Conservation (phyloP, 768 basidiomycete genomes). For the Clavaria fumosa region DNA sequence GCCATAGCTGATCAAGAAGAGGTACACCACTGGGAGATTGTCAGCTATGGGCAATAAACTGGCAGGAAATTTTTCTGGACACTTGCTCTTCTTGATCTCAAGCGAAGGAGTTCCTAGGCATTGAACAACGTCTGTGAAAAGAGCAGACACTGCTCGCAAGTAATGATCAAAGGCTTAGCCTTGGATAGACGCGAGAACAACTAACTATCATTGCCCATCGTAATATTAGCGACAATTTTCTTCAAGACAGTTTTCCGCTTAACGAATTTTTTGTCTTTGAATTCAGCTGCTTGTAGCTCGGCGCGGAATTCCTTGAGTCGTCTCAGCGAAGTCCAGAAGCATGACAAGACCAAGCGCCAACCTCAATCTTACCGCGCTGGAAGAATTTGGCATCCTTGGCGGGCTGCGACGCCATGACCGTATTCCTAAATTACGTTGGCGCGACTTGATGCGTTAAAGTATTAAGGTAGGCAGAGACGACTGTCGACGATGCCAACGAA, state of each 20-base stretch:
- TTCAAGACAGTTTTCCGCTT: slow-evolving; percentile 92
- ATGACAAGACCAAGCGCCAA: slow-evolving; percentile 15
- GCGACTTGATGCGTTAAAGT: background rate
- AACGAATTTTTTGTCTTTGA: slow-evolving; percentile 91
- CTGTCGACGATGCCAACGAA: background rate
- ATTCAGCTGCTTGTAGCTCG: slow-evolving; percentile 80
- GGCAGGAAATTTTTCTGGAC: too few relatives aligned
- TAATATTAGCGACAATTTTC: slow-evolving; percentile 98
- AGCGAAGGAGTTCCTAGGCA: slow-evolving; percentile 89
- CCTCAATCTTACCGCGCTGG: slow-evolving; percentile 84
- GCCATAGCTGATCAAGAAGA: slow-evolving; percentile 95
- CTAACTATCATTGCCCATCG: slow-evolving; percentile 98
- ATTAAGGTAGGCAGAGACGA: background rate
- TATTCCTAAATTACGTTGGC: background rate
- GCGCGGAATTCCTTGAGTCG: slow-evolving; percentile 64
- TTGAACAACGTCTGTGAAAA: slow-evolving; percentile 92
- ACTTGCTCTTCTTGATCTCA: slow-evolving; percentile 97
- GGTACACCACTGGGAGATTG: slow-evolving; percentile 70
- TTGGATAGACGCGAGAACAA: slow-evolving; percentile 18
- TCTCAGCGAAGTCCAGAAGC: slow-evolving; percentile 2
- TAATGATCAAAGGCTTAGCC: slow-evolving; percentile 12
- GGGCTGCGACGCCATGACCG: slow-evolving; percentile 26
- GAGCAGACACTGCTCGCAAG: slow-evolving; percentile 61
- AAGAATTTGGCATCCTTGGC: slow-evolving; percentile 90
- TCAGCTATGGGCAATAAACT: too few relatives aligned